A percentile compares a stretch with the other conserved stretches of the same genome.
Conservation (phyloP, 352 stramenopile genomes). For the Thalassiosira livingstoniorum region DNA sequence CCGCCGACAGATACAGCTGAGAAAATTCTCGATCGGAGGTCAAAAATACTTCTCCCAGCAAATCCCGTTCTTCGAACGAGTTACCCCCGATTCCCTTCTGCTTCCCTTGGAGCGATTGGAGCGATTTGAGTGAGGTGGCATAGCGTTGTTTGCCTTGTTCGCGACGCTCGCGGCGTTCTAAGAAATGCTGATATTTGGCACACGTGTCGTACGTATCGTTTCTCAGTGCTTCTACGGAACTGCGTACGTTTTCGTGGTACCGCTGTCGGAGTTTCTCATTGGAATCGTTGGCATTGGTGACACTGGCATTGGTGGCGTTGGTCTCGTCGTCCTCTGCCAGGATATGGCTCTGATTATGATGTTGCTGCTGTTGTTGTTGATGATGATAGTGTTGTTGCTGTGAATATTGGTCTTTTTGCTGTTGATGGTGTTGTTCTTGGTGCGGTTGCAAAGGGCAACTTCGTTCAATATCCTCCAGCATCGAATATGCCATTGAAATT, state of each 20-base stretch:
- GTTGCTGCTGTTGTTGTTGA: not conserved
- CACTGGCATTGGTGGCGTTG: no score
- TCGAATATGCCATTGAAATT: constrained; percentile 33
- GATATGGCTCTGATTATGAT: no score
- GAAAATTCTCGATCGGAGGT: constrained; percentile 7
- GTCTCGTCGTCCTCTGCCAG: no score
- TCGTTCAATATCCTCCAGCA: constrained; percentile 20
- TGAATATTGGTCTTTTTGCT: not conserved
- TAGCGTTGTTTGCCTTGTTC: not conserved
- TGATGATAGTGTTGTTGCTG: not conserved
- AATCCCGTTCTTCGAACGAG: constrained; percentile 26
- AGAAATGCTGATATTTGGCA: constrained; percentile 34
- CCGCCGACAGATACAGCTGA: not conserved
- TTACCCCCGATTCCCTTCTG: constrained; percentile 1
- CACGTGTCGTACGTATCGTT: constrained; percentile 32
- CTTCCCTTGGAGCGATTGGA: not conserved
- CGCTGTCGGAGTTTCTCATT: constrained; percentile 7
- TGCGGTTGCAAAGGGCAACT: constrained; percentile 18
- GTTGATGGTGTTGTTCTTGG: not conserved
- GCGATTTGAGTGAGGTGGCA: not conserved
- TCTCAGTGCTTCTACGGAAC: constrained; percentile 24
- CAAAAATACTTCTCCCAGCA: constrained; percentile 56
- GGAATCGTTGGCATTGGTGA: not conserved
- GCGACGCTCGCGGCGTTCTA: constrained; percentile 16
- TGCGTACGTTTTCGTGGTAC: constrained; percentile 33